These are phyloP conservation scores for Aspergillaceae sp. DNA, from an alignment of 2,329 filamentous ascomycete genomes.

Conservation along the genomic window DNA sequence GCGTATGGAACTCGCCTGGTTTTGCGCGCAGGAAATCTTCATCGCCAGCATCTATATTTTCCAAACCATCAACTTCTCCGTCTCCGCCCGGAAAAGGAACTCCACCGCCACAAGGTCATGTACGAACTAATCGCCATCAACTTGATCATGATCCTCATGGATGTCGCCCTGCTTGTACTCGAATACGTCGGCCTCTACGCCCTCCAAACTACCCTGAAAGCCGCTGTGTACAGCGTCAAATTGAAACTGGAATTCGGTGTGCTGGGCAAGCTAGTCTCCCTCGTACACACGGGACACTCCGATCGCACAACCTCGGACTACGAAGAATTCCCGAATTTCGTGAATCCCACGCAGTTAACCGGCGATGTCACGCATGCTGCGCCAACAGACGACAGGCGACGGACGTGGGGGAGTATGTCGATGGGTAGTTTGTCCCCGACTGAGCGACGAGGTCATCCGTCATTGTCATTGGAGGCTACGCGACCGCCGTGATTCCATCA, in stretches of 20 bases:
- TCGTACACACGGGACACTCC: conserved; percentile 27
- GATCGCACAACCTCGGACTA: conserved; percentile 23
- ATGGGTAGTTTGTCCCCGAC: conserved; percentile 21
- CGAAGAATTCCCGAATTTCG: conserved; percentile 34
- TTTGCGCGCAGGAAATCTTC: conserved; percentile 38
- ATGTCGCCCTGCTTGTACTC: conserved; percentile 36
- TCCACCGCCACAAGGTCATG: conserved; percentile 35
- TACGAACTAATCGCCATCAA: conserved; percentile 44
- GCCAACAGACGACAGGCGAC: conserved; percentile 8
- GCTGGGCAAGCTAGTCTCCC: conserved; percentile 34
- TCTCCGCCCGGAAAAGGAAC: conserved; percentile 25
- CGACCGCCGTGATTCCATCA: conserved; percentile 10
- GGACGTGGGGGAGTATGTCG: conserved; percentile 19
- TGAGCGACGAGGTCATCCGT: conserved; percentile 15
- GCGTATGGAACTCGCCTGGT: conserved; percentile 35
- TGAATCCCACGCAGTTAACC: conserved; percentile 32
- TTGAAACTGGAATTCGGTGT: conserved; percentile 44
- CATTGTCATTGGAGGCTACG: conserved; percentile 8
- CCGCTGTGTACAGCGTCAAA: conserved; percentile 42
- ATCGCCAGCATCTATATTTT: conserved; percentile 46
- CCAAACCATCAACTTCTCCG: conserved; percentile 41
- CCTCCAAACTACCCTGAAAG: conserved; percentile 39
- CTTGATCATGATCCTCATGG: conserved; percentile 39
- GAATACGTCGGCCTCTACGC: conserved; percentile 37
- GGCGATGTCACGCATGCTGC: conserved; percentile 31